These are phyloP conservation scores for Pistacia integerrima DNA, from an alignment of 345 rosid genomes.

Conservation along the genomic window DNA sequence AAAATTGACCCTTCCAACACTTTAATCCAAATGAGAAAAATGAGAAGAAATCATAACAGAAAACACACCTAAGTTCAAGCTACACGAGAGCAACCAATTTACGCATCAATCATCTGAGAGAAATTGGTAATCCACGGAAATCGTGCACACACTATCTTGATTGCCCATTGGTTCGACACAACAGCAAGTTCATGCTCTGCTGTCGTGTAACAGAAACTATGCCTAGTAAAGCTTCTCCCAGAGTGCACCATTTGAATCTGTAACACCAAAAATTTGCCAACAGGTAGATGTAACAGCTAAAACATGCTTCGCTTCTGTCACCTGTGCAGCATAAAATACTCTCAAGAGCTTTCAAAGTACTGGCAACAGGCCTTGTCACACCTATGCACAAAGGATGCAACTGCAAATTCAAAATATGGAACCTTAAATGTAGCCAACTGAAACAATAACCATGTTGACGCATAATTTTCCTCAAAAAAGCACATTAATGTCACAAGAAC, in stretches of 20 bases:
- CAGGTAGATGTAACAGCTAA: background rate
- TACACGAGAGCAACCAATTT: too few species aligned
- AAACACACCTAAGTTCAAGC: too few species aligned
- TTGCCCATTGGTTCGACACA: background rate
- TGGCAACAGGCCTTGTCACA: background rate
- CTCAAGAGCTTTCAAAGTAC: background rate
- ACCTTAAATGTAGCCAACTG: background rate
- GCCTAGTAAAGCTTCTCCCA: background rate
- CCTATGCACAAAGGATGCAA: background rate
- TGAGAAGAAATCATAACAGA: too few species aligned
- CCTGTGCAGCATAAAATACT: background rate
- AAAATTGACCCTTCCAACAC: too few species aligned
- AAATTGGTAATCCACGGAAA: too few species aligned
- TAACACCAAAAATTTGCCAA: background rate
- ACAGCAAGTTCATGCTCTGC: background rate
- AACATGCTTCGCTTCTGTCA: background rate
- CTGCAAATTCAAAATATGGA: background rate
- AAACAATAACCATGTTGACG: background rate
- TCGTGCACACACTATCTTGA: too few species aligned
- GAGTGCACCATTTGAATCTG: background rate
- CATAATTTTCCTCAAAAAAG: background rate
- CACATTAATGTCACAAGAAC: background rate
- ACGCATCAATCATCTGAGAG: too few species aligned
- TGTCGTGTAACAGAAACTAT: background rate
- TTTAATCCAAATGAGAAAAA: too few species aligned